Evolutionary conservation across 106 monocot genomes (phyloP).

Genomic region (Dioscorea zingiberensis): DNA sequence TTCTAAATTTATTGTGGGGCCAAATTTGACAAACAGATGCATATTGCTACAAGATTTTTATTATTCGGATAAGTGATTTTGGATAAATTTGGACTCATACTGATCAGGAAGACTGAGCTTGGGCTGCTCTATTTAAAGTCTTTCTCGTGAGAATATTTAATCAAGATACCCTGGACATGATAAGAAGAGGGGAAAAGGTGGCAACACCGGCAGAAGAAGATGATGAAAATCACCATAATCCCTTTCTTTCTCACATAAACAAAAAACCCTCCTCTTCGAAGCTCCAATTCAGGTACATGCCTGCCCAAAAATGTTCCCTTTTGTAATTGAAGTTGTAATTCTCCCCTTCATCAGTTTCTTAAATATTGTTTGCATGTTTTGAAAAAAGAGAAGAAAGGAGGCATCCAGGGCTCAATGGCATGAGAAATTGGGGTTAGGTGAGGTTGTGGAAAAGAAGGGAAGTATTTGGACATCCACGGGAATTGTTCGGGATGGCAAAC

Average conservation of each 20-base stretch:
- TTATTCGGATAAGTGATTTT: no score
- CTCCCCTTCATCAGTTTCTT: not conserved
- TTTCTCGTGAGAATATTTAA: no score
- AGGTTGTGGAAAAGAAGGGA: constrained; percentile 76
- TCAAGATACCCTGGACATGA: not conserved
- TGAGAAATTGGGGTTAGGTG: constrained; percentile 55
- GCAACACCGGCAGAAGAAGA: constrained; percentile 20
- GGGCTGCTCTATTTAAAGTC: no score
- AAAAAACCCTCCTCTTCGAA: constrained; percentile 28
- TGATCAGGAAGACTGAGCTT: no score
- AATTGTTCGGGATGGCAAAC: constrained; percentile 54
- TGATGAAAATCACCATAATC: constrained; percentile 57
- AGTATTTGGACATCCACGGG: constrained; percentile 76
- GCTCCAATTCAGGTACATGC: constrained; percentile 56
- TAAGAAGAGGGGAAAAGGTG: not conserved
- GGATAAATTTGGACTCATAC: no score
- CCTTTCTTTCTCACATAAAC: constrained; percentile 28
- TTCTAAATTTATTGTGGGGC: no score
- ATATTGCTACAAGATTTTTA: no score
- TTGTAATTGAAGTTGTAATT: not conserved
- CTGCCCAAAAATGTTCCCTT: not conserved
- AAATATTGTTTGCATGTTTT: not conserved
- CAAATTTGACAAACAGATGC: no score
- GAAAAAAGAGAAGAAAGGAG: constrained; percentile 39
- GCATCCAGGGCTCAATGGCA: constrained; percentile 61